These are phyloP conservation scores for Lasiosphaeria ovina DNA, from an alignment of 495 filamentous ascomycete species.

Conservation along the genomic window DNA sequence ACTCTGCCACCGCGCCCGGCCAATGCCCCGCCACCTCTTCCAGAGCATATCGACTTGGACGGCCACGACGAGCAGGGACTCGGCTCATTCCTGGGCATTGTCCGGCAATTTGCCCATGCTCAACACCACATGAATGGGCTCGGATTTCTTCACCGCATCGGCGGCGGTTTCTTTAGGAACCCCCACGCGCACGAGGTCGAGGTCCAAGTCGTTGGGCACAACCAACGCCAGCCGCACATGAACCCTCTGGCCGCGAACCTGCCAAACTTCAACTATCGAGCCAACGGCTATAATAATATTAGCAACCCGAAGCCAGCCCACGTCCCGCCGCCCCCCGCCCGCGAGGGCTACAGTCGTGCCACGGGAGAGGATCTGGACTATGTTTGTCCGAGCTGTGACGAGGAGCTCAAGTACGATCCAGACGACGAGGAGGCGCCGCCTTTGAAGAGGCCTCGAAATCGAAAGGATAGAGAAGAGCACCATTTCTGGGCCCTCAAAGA, in stretches of 20 bases:
- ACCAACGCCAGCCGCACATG: slow-evolving; percentile 3
- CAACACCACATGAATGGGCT: too few species aligned
- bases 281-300: slow-evolving; percentile 23
- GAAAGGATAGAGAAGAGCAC: slow-evolving; percentile 46
- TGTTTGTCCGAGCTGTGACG: slow-evolving; percentile 47
- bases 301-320: slow-evolving; percentile 28
- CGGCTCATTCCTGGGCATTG: neutral
- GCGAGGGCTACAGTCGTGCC: slow-evolving; percentile 42
- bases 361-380: slow-evolving; percentile 39
- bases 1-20: slow-evolving; percentile 4
- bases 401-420: slow-evolving; percentile 47
- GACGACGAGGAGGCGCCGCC: slow-evolving; percentile 29
- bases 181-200: neutral
- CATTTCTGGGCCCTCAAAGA: slow-evolving; percentile 51
- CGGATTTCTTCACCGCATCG: neutral
- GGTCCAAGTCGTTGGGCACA: slow-evolving; percentile 17
- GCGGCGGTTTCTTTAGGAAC: neutral
- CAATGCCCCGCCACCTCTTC: neutral
- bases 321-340: slow-evolving; percentile 34
- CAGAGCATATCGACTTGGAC: neutral
- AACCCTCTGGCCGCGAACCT: slow-evolving; percentile 27
- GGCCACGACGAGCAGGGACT: neutral
- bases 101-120: neutral
- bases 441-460: slow-evolving; percentile 36
- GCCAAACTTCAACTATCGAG: slow-evolving; percentile 31